Conservation (phyloP, 148 eudicot species). For the Tetragonia tetragonoides region DNA sequence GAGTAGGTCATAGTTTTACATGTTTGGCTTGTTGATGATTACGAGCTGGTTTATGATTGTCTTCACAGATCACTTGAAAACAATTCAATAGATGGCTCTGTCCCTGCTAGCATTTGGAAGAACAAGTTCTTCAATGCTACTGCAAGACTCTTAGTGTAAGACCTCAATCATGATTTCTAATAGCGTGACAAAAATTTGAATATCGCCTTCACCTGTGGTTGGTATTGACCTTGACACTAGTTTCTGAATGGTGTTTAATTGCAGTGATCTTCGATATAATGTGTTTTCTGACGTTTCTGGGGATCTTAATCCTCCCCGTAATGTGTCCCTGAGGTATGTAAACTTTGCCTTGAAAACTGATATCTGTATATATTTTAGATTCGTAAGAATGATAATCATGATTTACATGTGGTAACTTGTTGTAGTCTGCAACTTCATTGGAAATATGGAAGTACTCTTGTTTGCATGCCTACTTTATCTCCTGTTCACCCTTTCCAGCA, state of each 20-base stretch:
- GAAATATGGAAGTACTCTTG: background rate
- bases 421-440: background rate
- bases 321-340: slow-evolving; percentile 64
- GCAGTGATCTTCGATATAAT: slow-evolving; percentile 81
- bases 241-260: slow-evolving; percentile 25
- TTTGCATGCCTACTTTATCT: background rate
- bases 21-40: slow-evolving; percentile 6
- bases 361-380: background rate
- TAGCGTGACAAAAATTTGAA: slow-evolving; percentile 1
- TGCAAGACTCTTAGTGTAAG: slow-evolving; percentile 67
- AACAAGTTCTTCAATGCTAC: slow-evolving; percentile 42
- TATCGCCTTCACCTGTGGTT: background rate
- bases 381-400: background rate
- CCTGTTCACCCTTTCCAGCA: background rate
- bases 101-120: slow-evolving; percentile 68
- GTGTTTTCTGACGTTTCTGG: slow-evolving; percentile 53
- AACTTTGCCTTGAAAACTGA: slow-evolving; percentile 5
- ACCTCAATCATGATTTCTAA: slow-evolving; percentile 3
- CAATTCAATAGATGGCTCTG: slow-evolving; percentile 60
- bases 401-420: background rate
- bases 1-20: background rate
- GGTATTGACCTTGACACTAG: slow-evolving; percentile 5
- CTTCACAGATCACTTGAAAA: slow-evolving; percentile 55
- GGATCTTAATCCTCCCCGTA: slow-evolving; percentile 50
- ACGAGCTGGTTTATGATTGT: slow-evolving; percentile 2